Conservation (phyloP, 106 monocot genomes). For the Phalaenopsis equestris region DNA sequence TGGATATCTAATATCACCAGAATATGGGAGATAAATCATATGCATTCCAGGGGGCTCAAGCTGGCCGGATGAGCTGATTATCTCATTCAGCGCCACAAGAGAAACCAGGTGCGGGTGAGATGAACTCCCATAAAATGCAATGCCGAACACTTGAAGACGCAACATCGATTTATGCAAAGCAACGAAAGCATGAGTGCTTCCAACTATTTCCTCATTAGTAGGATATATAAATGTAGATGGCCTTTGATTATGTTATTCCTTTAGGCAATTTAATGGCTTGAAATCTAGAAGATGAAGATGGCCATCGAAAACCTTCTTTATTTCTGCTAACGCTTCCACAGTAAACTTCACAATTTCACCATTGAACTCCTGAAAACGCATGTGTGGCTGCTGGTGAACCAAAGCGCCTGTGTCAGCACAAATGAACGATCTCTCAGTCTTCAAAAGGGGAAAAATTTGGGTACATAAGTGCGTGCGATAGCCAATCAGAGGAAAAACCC, state of each 20-base stretch:
- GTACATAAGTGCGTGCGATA: slow-evolving; percentile 66
- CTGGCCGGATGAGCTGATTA: slow-evolving; percentile 64
- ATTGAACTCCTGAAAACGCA: slow-evolving; percentile 57
- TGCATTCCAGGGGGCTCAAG: slow-evolving; percentile 96
- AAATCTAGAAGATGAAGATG: slow-evolving; percentile 84
- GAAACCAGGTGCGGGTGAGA: slow-evolving; percentile 70
- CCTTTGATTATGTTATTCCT: slow-evolving; percentile 91
- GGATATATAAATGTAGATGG: slow-evolving; percentile 94
- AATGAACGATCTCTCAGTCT: slow-evolving; percentile 75
- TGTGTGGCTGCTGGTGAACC: slow-evolving; percentile 37
- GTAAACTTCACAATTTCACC: slow-evolving; percentile 63
- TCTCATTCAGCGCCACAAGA: slow-evolving; percentile 77
- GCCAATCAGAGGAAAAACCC: too few relatives aligned
- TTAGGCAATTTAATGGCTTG: slow-evolving; percentile 75
- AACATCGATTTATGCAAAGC: slow-evolving; percentile 84
- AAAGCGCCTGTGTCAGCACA: slow-evolving; percentile 87
- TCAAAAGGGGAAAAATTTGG: slow-evolving; percentile 74
- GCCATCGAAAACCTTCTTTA: slow-evolving; percentile 62
- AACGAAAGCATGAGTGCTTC: slow-evolving; percentile 80
- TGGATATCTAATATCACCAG: slow-evolving; percentile 80
- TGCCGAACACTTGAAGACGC: slow-evolving; percentile 61
- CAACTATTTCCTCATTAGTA: slow-evolving; percentile 71
- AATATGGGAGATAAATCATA: slow-evolving; percentile 94
- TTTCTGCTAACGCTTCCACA: slow-evolving; percentile 49
- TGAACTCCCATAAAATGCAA: slow-evolving; percentile 74